Evolutionary conservation across 257 asterid species (phyloP).

Genomic region (Voacanga thouarsii): DNA sequence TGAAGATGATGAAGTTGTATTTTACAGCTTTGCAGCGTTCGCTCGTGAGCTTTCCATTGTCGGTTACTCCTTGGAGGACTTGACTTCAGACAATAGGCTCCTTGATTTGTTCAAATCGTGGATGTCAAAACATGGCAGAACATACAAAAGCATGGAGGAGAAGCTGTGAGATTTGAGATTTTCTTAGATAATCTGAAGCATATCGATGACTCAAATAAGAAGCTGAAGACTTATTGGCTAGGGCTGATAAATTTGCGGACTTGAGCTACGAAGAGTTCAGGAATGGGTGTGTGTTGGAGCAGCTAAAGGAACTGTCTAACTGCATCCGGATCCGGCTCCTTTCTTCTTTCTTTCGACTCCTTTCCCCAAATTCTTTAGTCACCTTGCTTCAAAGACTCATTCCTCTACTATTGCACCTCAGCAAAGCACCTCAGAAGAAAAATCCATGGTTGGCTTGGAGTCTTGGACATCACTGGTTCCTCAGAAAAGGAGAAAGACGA

Average conservation of each 20-base stretch:
- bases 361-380: no score
- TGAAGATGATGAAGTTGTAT: neutral
- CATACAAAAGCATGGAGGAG: slow-evolving; percentile 53
- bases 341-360: no score
- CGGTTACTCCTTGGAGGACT: slow-evolving; percentile 56
- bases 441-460: no score
- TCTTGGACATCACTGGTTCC: no score
- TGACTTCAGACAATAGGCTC: slow-evolving; percentile 43
- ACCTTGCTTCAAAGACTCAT: no score
- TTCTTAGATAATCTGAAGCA: slow-evolving; percentile 61
- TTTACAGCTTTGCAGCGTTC: neutral
- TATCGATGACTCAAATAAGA: slow-evolving; percentile 59
- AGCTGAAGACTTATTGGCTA: slow-evolving; percentile 44
- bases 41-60: slow-evolving; percentile 46
- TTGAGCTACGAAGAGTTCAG: slow-evolving; percentile 66
- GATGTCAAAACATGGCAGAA: slow-evolving; percentile 50
- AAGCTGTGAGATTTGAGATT: slow-evolving; percentile 54
- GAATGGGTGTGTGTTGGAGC: no score
- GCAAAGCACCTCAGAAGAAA: no score
- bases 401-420: no score
- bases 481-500: no score
- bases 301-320: no score
- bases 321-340: no score
- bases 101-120: slow-evolving; percentile 51
- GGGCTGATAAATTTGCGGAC: slow-evolving; percentile 61